Evolutionary conservation across 2,329 filamentous ascomycete species (phyloP).

Genomic region (Bisporella sp.): DNA sequence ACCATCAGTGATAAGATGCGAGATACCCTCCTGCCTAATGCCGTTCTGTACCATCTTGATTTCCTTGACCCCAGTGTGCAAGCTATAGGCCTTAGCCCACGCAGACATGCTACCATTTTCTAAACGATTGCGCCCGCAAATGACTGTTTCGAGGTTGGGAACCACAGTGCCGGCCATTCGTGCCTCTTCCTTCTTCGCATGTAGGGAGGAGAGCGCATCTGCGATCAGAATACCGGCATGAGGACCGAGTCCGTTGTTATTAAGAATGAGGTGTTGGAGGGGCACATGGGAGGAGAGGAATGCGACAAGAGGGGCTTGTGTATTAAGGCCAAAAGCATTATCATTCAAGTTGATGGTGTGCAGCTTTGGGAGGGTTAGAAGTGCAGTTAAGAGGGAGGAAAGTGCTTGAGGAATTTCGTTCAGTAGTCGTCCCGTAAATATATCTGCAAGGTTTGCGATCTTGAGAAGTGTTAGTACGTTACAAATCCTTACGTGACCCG

Average conservation of each 20-base stretch:
- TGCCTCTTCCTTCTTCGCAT: slow-evolving; percentile 75
- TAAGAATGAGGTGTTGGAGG: slow-evolving; percentile 88
- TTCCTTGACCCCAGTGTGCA: slow-evolving; percentile 73
- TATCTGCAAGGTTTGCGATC: slow-evolving; percentile 88
- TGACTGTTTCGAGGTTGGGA: slow-evolving; percentile 86
- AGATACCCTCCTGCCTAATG: slow-evolving; percentile 89
- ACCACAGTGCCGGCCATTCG: slow-evolving; percentile 65
- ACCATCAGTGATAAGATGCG: slow-evolving; percentile 70
- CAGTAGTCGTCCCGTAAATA: slow-evolving; percentile 91
- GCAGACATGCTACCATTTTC: slow-evolving; percentile 95
- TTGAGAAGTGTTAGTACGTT: slow-evolving; percentile 24
- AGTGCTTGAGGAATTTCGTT: slow-evolving; percentile 91
- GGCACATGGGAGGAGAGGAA: slow-evolving; percentile 86
- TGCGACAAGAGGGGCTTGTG: slow-evolving; percentile 82
- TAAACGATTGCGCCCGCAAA: slow-evolving; percentile 91
- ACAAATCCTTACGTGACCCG: background rate
- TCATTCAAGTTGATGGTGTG: slow-evolving; percentile 94
- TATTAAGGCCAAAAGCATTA: slow-evolving; percentile 96
- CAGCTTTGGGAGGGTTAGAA: slow-evolving; percentile 79
- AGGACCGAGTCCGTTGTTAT: slow-evolving; percentile 96
- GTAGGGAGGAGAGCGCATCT: slow-evolving; percentile 75
- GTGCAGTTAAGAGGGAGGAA: slow-evolving; percentile 73
- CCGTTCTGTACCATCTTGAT: slow-evolving; percentile 99
- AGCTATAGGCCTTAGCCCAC: slow-evolving; percentile 82
- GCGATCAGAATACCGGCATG: slow-evolving; percentile 85